These are phyloP conservation scores for Rubus parviflorus DNA, from an alignment of 306 rosid genomes.

Conservation along the genomic window DNA sequence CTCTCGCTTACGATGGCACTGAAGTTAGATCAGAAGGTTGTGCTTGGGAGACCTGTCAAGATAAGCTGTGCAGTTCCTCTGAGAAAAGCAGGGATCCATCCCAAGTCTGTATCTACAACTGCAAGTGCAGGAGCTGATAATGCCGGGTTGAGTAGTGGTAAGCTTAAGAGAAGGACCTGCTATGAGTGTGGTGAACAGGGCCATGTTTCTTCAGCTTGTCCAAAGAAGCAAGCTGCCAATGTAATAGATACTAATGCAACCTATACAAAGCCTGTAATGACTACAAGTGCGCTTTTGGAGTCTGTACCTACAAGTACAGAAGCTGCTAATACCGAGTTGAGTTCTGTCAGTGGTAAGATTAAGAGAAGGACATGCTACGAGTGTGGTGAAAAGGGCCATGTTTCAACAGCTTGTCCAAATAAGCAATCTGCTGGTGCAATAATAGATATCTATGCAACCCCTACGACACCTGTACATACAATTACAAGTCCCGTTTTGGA, in stretches of 20 bases:
- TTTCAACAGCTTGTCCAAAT: slow-evolving; percentile 64
- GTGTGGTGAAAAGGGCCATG: slow-evolving; percentile 91
- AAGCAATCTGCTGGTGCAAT: neutral
- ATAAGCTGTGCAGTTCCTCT: slow-evolving; percentile 85
- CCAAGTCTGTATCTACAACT: slow-evolving; percentile 25
- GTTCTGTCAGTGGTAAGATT: slow-evolving; percentile 53
- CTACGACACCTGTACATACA: slow-evolving; percentile 20
- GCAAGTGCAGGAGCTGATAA: slow-evolving; percentile 13
- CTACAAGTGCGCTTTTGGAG: neutral
- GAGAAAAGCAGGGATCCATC: slow-evolving; percentile 37
- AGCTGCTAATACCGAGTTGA: slow-evolving; percentile 27
- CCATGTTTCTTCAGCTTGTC: slow-evolving; percentile 63
- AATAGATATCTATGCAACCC: neutral
- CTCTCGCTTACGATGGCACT: slow-evolving; percentile 63
- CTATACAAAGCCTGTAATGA: slow-evolving; percentile 14
- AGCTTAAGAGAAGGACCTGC: slow-evolving; percentile 75
- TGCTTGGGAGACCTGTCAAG: slow-evolving; percentile 67
- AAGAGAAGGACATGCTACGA: slow-evolving; percentile 83
- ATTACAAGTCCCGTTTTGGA: neutral
- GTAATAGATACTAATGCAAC: slow-evolving; percentile 14
- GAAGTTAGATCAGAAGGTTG: slow-evolving; percentile 62
- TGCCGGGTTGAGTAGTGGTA: slow-evolving; percentile 47
- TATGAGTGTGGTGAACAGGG: slow-evolving; percentile 88
- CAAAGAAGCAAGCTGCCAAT: slow-evolving; percentile 48
- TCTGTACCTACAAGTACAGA: slow-evolving; percentile 11